These are phyloP conservation scores for Podospora anserina DNA, from an alignment of 495 filamentous ascomycete genomes.

Conservation along the genomic window DNA sequence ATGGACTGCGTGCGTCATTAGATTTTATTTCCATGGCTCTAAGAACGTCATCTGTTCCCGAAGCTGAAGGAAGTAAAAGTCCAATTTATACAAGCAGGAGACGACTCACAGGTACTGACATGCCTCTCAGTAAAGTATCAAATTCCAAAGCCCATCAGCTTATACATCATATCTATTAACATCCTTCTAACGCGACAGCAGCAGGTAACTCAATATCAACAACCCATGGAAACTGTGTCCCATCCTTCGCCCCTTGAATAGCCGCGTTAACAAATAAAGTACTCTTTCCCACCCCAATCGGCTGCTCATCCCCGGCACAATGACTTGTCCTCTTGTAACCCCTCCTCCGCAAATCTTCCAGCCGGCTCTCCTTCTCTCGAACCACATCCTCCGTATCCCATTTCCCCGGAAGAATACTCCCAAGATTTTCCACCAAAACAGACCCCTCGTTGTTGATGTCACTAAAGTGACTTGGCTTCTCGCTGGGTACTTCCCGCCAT, in stretches of 20 bases:
- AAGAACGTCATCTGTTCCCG: too few species aligned
- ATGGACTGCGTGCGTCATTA: too few species aligned
- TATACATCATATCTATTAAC: too few species aligned
- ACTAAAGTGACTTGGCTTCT: slow-evolving; percentile 4
- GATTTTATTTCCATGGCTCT: too few species aligned
- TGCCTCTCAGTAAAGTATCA: too few species aligned
- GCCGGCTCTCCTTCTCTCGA: slow-evolving; percentile 10
- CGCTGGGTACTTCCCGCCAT: slow-evolving; percentile 45
- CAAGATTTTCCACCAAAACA: slow-evolving; percentile 42
- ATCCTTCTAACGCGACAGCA: background rate
- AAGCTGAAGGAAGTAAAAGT: too few species aligned
- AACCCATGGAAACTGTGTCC: slow-evolving; percentile 56
- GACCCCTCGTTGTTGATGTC: slow-evolving; percentile 26
- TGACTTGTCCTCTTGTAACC: slow-evolving; percentile 27
- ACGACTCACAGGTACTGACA: too few species aligned
- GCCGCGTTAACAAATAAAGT: slow-evolving; percentile 75
- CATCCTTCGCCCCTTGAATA: slow-evolving; percentile 44
- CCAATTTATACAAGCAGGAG: too few species aligned
- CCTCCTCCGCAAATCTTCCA: background rate
- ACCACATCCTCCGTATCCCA: slow-evolving; percentile 17
- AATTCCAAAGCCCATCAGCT: too few species aligned
- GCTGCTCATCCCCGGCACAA: slow-evolving; percentile 36
- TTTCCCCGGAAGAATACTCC: slow-evolving; percentile 29
- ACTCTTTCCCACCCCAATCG: slow-evolving; percentile 49
- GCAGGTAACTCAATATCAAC: slow-evolving; percentile 57